These are phyloP conservation scores for Ilyonectria sp. DNA, from an alignment of 2,329 filamentous ascomycete species.

Conservation along the genomic window DNA sequence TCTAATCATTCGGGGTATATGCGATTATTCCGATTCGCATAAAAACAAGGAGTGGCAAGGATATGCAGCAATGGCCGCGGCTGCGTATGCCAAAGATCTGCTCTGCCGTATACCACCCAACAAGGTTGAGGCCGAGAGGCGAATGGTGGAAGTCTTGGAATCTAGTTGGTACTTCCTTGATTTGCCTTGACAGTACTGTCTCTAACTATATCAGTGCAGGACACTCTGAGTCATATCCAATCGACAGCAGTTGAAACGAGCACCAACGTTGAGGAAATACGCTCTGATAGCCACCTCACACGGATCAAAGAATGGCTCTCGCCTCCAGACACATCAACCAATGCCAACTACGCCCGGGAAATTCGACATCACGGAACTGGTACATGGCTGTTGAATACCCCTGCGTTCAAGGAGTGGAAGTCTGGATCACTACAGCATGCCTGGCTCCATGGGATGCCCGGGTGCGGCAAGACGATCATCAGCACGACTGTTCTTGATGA, in stretches of 20 bases:
- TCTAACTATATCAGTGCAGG: no score
- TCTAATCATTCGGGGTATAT: constrained; percentile 55
- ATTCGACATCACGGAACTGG: constrained; percentile 29
- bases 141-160: no score
- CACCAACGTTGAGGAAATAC: no score
- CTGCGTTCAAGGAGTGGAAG: constrained; percentile 32
- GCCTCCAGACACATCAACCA: constrained; percentile 28
- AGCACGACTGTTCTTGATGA: constrained; percentile 36
- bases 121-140: neutral
- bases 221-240: no score
- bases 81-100: constrained; percentile 35
- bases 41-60: constrained; percentile 55
- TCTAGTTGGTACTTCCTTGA: no score
- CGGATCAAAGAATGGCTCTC: constrained; percentile 33
- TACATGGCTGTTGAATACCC: constrained; percentile 27
- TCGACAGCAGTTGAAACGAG: no score
- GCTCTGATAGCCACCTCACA: no score
- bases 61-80: constrained; percentile 51
- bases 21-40: constrained; percentile 56
- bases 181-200: no score
- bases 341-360: constrained; percentile 26
- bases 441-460: constrained; percentile 39
- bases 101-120: neutral
- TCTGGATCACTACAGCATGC: constrained; percentile 32
- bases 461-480: constrained; percentile 41